Conservation (phyloP, 345 rosid genomes). For the Sisymbrium altissimum region DNA sequence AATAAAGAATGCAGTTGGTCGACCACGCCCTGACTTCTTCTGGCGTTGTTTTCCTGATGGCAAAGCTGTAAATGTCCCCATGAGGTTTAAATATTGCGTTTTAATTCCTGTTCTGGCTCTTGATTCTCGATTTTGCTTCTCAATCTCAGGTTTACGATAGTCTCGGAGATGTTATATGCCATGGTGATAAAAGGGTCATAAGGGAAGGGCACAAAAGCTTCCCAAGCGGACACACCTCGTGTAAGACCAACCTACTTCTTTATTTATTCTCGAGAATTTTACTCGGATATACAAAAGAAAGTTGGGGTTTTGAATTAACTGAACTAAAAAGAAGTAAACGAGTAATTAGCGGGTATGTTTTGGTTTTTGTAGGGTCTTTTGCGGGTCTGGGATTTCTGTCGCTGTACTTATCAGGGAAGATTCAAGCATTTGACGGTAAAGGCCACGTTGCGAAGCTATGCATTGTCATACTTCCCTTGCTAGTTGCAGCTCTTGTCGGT, state of each 20-base stretch:
- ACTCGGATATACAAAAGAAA: neutral
- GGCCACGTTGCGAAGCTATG: constrained; percentile 79
- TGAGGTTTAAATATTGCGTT: neutral
- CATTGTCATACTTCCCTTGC: constrained; percentile 57
- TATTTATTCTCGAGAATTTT: neutral
- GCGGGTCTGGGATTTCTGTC: constrained; percentile 62
- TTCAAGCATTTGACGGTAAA: constrained; percentile 58
- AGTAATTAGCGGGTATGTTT: neutral
- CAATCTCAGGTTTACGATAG: constrained; percentile 69
- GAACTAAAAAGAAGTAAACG: neutral
- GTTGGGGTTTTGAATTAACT: neutral
- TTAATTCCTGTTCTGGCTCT: constrained; percentile 2
- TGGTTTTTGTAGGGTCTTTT: constrained; percentile 56
- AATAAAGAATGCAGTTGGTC: constrained; percentile 76
- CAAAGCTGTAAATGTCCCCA: constrained; percentile 51
- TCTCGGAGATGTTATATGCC: constrained; percentile 70
- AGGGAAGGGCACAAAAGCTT: constrained; percentile 92
- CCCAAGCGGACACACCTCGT: constrained; percentile 89
- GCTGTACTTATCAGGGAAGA: constrained; percentile 64
- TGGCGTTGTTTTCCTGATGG: constrained; percentile 99
- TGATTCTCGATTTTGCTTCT: constrained; percentile 18
- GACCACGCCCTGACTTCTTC: constrained; percentile 95
- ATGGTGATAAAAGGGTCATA: constrained; percentile 59
- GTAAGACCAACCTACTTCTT: constrained; percentile 35
- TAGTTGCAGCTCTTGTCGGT: constrained; percentile 64